These are phyloP conservation scores for Eucalyptus erythrocorys DNA, from an alignment of 345 rosid species.

Conservation along the genomic window DNA sequence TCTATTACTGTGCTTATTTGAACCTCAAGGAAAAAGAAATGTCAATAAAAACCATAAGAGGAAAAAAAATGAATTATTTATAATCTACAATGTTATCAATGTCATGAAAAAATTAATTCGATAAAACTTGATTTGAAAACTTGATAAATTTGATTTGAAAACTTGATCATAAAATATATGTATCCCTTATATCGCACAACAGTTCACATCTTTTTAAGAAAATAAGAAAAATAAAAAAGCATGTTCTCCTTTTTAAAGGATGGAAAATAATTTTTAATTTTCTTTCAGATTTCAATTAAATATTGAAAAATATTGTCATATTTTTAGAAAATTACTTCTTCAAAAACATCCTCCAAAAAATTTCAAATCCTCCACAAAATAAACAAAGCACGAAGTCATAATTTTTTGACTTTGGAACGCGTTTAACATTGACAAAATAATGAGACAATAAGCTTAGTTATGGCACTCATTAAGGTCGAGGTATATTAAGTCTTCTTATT, in stretches of 20 bases:
- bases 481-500: not conserved
- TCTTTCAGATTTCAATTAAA: not conserved
- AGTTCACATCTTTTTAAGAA: not conserved
- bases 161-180: not conserved
- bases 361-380: not conserved
- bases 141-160: not conserved
- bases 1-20: not conserved
- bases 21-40: not conserved
- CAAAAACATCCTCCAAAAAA: not conserved
- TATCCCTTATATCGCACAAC: not conserved
- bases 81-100: not conserved
- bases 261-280: rapidly evolving
- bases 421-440: not conserved
- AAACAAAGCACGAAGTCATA: rapidly evolving
- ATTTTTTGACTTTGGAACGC: not conserved
- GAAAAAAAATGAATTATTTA: not conserved
- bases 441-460: not conserved
- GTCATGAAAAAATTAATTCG: not conserved
- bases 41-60: not conserved
- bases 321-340: not conserved
- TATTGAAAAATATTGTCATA: not conserved
- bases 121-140: not conserved
- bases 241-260: not conserved
- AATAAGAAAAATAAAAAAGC: not conserved
- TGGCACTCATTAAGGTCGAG: not conserved